Evolutionary conservation across 2,329 filamentous ascomycete genomes (phyloP).

Genomic region (Tolypocladium capitatum): DNA sequence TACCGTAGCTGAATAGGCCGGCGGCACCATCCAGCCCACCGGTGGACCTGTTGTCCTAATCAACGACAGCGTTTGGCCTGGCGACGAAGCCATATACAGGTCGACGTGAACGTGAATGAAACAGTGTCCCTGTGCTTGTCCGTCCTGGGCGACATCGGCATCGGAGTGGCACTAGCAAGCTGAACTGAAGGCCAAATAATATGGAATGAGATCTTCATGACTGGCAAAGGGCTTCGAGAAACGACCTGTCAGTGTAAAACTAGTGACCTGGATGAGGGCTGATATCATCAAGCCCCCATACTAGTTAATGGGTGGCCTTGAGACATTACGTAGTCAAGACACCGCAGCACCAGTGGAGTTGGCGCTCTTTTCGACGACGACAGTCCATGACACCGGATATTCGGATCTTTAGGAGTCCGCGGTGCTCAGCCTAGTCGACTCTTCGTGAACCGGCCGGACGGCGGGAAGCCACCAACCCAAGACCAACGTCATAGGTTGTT

Average conservation of each 20-base stretch:
- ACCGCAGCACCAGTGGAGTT: neutral
- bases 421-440: too few relatives aligned
- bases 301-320: neutral
- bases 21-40: constrained; percentile 29
- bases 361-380: neutral
- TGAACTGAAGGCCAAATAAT: neutral
- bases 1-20: constrained; percentile 37
- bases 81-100: neutral
- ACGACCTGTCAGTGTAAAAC: neutral
- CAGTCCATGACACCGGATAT: neutral
- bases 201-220: neutral
- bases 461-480: too few relatives aligned
- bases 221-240: neutral
- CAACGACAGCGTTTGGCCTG: too few relatives aligned
- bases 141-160: neutral
- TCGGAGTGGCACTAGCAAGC: neutral
- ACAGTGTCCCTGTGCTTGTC: neutral
- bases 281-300: neutral
- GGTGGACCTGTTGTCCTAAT: constrained; percentile 8
- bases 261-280: neutral
- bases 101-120: neutral
- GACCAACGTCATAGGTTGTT: too few relatives aligned
- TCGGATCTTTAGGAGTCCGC: too few relatives aligned
- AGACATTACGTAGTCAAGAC: too few relatives aligned
- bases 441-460: too few relatives aligned